phyloP scores from a whole-genome alignment of 495 filamentous ascomycete genomes.

The Penicillium mononematosum region DNA sequence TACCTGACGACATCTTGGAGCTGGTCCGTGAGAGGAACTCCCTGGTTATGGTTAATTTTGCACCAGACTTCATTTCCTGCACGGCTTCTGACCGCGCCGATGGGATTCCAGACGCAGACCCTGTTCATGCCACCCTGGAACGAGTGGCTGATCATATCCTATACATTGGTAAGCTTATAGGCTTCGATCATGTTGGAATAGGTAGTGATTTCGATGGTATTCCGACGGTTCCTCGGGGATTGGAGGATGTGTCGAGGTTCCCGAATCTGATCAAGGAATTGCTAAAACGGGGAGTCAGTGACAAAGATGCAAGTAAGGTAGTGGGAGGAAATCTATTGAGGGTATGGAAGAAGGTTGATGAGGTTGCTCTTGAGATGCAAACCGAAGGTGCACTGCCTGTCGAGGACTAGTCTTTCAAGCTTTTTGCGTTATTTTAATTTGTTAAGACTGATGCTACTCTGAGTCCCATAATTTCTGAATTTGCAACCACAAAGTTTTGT shows the following conservation, averaged over 20 bases:
- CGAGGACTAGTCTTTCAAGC: conserved; percentile 54
- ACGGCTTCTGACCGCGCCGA: conserved; percentile 42
- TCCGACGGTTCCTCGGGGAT: conserved; percentile 41
- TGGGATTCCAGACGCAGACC: conserved; percentile 49
- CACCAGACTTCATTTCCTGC: conserved; percentile 73
- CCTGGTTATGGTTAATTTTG: conserved; percentile 61
- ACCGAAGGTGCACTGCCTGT: conserved; percentile 55
- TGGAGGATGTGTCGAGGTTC: conserved; percentile 80
- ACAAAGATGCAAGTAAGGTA: conserved; percentile 64
- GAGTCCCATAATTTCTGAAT: background rate
- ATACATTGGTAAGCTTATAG: conserved; percentile 54
- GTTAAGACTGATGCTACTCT: background rate
- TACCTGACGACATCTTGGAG: conserved; percentile 57
- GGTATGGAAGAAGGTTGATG: conserved; percentile 73
- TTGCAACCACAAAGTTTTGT: background rate
- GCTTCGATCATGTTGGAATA: conserved; percentile 60
- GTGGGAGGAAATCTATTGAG: conserved; percentile 72
- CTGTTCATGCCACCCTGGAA: conserved; percentile 67
- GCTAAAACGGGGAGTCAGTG: conserved; percentile 63
- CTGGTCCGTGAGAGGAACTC: conserved; percentile 54
- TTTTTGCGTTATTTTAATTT: background rate
- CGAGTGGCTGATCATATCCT: conserved; percentile 71
- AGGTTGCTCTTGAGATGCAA: conserved; percentile 62
- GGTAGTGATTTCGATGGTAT: conserved; percentile 68
- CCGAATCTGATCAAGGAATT: conserved; percentile 77